phyloP scores from a whole-genome alignment of 108 stramenopile species.

The Cyclotella atomus region DNA sequence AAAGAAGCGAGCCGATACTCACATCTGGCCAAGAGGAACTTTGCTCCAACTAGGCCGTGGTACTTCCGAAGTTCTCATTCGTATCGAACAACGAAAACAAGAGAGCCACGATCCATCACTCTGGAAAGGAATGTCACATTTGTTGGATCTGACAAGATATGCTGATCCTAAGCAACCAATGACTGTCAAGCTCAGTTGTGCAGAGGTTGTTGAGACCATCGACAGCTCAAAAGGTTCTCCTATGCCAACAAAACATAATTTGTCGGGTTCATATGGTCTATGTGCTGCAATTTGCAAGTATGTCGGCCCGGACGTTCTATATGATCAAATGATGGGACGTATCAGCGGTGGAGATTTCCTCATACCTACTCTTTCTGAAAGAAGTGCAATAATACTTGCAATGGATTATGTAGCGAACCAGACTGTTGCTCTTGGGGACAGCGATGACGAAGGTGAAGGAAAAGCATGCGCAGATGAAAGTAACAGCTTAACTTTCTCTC shows the following conservation, averaged over 20 bases:
- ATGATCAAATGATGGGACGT: slow-evolving; percentile 32
- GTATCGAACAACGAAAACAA: slow-evolving; percentile 68
- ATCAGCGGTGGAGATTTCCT: slow-evolving; percentile 21
- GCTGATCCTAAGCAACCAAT: slow-evolving; percentile 26
- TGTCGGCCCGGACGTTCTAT: slow-evolving; percentile 44
- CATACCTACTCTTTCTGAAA: slow-evolving; percentile 32
- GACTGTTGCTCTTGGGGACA: slow-evolving; percentile 33
- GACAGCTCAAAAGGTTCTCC: background rate
- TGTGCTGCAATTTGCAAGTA: slow-evolving; percentile 62
- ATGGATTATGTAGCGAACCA: slow-evolving; percentile 42
- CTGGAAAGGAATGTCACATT: slow-evolving; percentile 68
- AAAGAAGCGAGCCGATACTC: slow-evolving; percentile 66
- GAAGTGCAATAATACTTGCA: slow-evolving; percentile 42
- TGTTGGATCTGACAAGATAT: slow-evolving; percentile 57
- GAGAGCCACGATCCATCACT: slow-evolving; percentile 73
- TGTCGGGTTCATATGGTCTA: slow-evolving; percentile 50
- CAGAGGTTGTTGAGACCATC: slow-evolving; percentile 45
- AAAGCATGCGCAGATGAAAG: slow-evolving; percentile 1
- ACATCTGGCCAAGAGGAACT: slow-evolving; percentile 85
- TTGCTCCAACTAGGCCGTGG: slow-evolving; percentile 44
- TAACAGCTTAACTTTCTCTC: slow-evolving; percentile 53
- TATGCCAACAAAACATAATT: background rate
- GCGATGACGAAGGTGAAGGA: slow-evolving; percentile 52
- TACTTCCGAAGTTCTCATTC: slow-evolving; percentile 1
- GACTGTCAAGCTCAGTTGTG: slow-evolving; percentile 43